Evolutionary conservation across 2,329 filamentous ascomycete genomes (phyloP), one percentile per base, ranked within the genome.

Genomic region (Teratosphaeria viscida): DNA sequence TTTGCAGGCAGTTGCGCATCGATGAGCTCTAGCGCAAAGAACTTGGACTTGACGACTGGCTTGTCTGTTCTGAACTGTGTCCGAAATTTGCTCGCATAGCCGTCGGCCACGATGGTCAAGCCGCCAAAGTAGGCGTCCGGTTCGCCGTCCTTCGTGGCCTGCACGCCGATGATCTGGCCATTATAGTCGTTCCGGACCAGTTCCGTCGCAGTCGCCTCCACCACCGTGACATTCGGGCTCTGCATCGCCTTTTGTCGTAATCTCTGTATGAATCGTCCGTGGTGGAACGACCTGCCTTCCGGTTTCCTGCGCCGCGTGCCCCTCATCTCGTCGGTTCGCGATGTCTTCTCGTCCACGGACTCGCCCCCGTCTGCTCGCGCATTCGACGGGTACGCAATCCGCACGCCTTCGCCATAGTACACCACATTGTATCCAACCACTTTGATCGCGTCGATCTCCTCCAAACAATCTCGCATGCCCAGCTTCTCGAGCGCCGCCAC

Each of bases 1-100:
- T 85, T 83, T 57, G 82, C 79, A 2, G 91, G 90, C 10, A 97
- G 82, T 27, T 86, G 81, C 59, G 89, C 90, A 73, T 97, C 92
- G 70, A 94, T 89, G 63, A 99, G 82, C 74, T 99, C 92, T 37
- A 99, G 82, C 11, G 87, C 94, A 78, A 89, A 97, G 78, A 99
- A 99, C 76, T 90, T 94, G 69, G 87, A 92, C 69, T 86, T 86
- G 54, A 90, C 84, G 55, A 87, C 73, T 6, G 92, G 89, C 1
- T 80, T 76, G 60, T 83, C 81, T 32, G 78, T 77, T 60, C 92
- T 83, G 70, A 89, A 85, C 63, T 88, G 81, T 74, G 92, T 92
- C 66, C 94, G 86, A 78, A 97, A 96, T 70, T 88, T 92, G 70
- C 90, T 95, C 60, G 85, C 85, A 74, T 97, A 99, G 62, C 94